A percentile compares a stretch with the other conserved stretches of the same genome.
These are phyloP conservation scores for Mycena maculata DNA, from an alignment of 768 basidiomycete genomes.

Conservation along the genomic window DNA sequence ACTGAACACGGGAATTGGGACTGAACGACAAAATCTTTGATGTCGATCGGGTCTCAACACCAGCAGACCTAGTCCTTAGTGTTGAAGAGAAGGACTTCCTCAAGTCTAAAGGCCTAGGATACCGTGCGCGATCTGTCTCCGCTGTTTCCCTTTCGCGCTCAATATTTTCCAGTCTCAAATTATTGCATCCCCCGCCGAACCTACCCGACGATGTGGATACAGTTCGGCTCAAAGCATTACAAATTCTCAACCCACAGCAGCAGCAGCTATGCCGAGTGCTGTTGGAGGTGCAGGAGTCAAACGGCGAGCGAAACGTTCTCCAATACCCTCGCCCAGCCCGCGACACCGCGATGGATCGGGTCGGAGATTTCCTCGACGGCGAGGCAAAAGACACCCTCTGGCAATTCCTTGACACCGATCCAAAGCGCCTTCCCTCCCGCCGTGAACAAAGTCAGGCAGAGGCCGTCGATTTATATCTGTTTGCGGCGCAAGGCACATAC, in stretches of 20 bases:
- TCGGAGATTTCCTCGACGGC: not conserved
- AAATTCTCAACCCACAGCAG: slow-evolving; percentile 7
- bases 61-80: not conserved
- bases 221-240: not conserved
- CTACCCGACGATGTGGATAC: not conserved
- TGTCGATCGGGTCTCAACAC: too few relatives aligned
- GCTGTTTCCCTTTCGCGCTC: slow-evolving; percentile 17
- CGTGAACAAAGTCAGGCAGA: not conserved
- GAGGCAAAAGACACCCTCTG: not conserved
- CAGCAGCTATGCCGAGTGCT: slow-evolving; percentile 7
- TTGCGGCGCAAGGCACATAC: not conserved
- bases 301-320: not conserved
- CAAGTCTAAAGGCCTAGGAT: not conserved
- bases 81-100: not conserved
- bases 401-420: not conserved
- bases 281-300: not conserved
- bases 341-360: slow-evolving; percentile 9
- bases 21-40: not conserved
- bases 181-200: not conserved
- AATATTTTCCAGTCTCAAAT: slow-evolving; percentile 11
- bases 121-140: slow-evolving; percentile 15
- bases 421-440: not conserved
- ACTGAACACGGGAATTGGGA: not conserved
- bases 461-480: not conserved
- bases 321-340: slow-evolving; percentile 11